phyloP scores from a whole-genome alignment of 73 alveolate genomes.

The Paramecium tetraurelia region DNA sequence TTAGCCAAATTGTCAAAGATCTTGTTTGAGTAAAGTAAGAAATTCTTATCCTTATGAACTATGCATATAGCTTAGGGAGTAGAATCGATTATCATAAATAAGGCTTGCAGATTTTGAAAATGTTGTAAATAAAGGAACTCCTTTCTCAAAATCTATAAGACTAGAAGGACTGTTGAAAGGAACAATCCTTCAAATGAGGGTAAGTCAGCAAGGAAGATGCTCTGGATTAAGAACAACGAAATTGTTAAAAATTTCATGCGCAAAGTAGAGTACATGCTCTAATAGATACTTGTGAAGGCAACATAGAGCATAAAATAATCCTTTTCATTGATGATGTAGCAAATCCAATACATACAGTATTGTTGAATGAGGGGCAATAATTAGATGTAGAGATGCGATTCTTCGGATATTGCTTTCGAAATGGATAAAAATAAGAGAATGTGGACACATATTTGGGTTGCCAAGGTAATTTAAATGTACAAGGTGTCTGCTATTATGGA shows the following conservation, averaged over 20 bases:
- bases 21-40: not conserved
- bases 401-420: not conserved
- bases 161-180: not conserved
- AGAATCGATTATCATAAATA: conserved; percentile 31
- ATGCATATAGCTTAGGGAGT: conserved; percentile 10
- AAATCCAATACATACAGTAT: not conserved
- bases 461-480: not conserved
- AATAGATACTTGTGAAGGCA: not conserved
- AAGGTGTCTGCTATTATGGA: not conserved
- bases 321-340: not conserved
- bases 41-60: conserved; percentile 10
- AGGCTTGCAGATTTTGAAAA: not conserved
- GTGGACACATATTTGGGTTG: not conserved
- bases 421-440: not conserved
- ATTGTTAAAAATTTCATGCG: not conserved
- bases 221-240: not conserved
- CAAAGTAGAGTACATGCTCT: not conserved
- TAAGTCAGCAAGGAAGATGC: not conserved
- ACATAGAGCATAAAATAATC: not conserved
- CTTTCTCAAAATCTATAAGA: not conserved
- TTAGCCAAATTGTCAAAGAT: not conserved
- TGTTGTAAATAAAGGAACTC: not conserved
- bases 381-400: not conserved
- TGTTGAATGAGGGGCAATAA: not conserved
- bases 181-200: not conserved